Conservation (phyloP, 257 asterid genomes). For the Nicotiana benthamiana region DNA sequence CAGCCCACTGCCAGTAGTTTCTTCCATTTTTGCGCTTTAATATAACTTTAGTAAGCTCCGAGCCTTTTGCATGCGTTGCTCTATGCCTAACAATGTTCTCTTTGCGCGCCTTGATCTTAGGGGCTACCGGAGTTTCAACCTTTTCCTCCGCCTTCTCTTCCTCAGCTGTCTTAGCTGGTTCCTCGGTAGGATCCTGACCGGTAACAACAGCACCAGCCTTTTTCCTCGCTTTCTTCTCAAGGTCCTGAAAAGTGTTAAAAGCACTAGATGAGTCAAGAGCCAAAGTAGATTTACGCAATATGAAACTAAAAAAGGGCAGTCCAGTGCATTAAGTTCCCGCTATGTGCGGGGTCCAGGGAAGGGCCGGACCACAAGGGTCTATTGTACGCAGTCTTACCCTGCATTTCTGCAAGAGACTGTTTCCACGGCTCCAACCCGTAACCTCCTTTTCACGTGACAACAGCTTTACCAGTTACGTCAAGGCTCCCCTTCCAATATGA, state of each 20-base stretch:
- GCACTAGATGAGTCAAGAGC: background rate
- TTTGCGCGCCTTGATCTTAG: conserved; percentile 37
- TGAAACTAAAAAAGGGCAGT: no score
- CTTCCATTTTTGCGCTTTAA: conserved; percentile 65
- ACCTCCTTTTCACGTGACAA: no score
- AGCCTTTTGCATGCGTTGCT: conserved; percentile 40
- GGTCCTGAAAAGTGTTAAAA: conserved; percentile 40
- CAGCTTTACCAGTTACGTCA: no score
- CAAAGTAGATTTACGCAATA: background rate
- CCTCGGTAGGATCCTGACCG: conserved; percentile 30
- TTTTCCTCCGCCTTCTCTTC: conserved; percentile 47
- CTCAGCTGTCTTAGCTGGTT: conserved; percentile 35
- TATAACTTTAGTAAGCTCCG: conserved; percentile 47
- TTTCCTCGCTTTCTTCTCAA: conserved; percentile 72
- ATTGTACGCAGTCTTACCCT: no score
- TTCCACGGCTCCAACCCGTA: no score
- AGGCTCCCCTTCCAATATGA: background rate
- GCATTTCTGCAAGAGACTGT: no score
- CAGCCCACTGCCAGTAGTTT: conserved; percentile 62
- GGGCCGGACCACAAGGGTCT: no score
- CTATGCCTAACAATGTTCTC: conserved; percentile 35
- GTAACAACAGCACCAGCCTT: conserved; percentile 35
- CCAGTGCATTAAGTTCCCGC: no score
- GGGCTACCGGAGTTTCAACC: conserved; percentile 24
- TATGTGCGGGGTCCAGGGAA: no score